Percentiles rank a stretch among this genome's conserved stretches.
These are phyloP conservation scores for Citrullus mucosospermus DNA, from an alignment of 306 rosid genomes.

Conservation along the genomic window DNA sequence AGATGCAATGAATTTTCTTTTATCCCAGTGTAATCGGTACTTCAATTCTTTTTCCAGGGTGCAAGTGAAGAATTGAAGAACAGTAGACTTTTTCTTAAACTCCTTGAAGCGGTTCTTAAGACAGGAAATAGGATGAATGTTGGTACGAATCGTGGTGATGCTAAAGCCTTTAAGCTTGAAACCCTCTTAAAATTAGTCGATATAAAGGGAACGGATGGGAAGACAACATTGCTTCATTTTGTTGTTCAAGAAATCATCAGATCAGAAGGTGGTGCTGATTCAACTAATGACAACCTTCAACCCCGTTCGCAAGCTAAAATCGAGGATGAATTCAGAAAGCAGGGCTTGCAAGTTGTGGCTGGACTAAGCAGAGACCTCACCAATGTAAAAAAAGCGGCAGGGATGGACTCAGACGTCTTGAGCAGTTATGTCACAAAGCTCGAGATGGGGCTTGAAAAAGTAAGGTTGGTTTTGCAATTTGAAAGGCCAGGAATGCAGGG, in stretches of 20 bases:
- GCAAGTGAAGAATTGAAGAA: conserved; percentile 84
- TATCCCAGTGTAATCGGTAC: not conserved
- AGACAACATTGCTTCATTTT: conserved; percentile 89
- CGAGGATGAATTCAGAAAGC: conserved; percentile 63
- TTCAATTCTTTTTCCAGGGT: conserved; percentile 35
- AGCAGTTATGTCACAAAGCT: conserved; percentile 83
- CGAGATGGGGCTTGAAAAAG: conserved; percentile 86
- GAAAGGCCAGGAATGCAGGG: conserved; percentile 61
- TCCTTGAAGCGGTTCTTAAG: conserved; percentile 94
- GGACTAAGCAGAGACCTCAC: conserved; percentile 79
- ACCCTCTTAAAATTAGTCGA: conserved; percentile 86
- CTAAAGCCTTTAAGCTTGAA: conserved; percentile 84
- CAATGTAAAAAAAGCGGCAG: conserved; percentile 82
- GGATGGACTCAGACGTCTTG: conserved; percentile 94
- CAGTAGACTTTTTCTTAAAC: conserved; percentile 84
- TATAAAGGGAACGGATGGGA: conserved; percentile 96
- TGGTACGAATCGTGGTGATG: conserved; percentile 94
- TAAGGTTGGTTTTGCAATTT: conserved; percentile 51
- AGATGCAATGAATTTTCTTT: conserved; percentile 5
- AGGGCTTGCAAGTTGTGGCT: conserved; percentile 82
- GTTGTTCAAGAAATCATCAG: conserved; percentile 98
- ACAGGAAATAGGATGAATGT: conserved; percentile 99
- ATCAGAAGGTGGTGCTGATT: conserved; percentile 65
- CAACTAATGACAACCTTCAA: conserved; percentile 35
- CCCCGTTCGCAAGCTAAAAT: conserved; percentile 26